Base-by-base conservation (phyloP, 2,329 filamentous ascomycete genomes). In the Trichoderma sp. region DNA sequence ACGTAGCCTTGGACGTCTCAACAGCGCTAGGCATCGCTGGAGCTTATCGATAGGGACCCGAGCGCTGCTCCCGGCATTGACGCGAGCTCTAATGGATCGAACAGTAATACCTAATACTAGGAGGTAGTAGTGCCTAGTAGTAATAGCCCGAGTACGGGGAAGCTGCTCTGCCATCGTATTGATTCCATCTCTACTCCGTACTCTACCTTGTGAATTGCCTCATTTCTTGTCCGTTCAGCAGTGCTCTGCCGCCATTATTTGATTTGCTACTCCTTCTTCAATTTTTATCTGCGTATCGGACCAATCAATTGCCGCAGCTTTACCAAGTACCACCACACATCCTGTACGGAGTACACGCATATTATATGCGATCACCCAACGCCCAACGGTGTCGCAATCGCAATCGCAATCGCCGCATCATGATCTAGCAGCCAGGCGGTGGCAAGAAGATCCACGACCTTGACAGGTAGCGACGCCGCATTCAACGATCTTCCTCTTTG, bases 371-470 rank as follows among this genome's bases (percentile, higher is more conserved):
- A 37, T 32, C 34, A 6, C 27, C 52, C n/a, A 15, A 53, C 34
- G 42, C 35, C 48, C 34, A n/a, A n/a, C 39, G 56, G 32, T n/a
- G 63, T 59, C 57, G 29, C 32, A 19, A n/a, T 52, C 58, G 34
- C 34, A 61, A 61, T 32, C n/a, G 3, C 48, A 29, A 53, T 61
- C 68, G 67, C 70, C 65, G 61, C 74, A 74, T 70, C 74, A 79
- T 79, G 77, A 73, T 77, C 74, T 79, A 79, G 77, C 70, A 72
- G 72, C 71, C 72, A 70, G 69, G 60, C 39, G 39, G 64, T 32
- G 45, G 60, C 70, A 65, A 58, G 61, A 71, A 67, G 45, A 68
- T 53, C 64, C 59, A 68, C 71, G 69, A 76, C 68, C 73, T 69
- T 65, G 64, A 71, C 57, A 73, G 73, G 68, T 71, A 71, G 65